These are phyloP conservation scores for Naganishia randhawae DNA, from an alignment of 768 basidiomycete species.

Conservation along the genomic window DNA sequence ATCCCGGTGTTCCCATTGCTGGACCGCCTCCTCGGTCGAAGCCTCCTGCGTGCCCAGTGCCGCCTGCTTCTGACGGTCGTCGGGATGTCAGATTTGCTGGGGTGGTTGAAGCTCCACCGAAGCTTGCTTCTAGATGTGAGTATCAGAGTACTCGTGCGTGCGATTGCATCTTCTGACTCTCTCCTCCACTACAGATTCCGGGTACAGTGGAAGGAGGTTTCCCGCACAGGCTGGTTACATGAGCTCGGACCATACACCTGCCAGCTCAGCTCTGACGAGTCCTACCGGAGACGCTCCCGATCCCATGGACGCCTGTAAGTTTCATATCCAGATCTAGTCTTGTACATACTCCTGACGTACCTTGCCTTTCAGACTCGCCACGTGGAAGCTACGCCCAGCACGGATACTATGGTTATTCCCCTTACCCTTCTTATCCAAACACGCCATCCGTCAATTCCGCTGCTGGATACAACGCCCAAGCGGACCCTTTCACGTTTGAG, in stretches of 20 bases:
- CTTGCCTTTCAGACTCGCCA: not conserved
- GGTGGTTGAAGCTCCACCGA: not conserved
- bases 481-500: conserved; percentile 19
- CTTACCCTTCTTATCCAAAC: conserved; percentile 13
- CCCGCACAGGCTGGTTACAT: not conserved
- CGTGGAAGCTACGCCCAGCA: not conserved
- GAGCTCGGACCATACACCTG: conserved; percentile 8
- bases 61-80: not conserved
- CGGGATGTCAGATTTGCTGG: conserved; percentile 13
- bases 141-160: not conserved
- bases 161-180: not conserved
- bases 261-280: conserved; percentile 4
- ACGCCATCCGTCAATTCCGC: conserved; percentile 6
- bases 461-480: conserved; percentile 17
- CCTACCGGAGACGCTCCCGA: not conserved
- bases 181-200: not conserved
- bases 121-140: conserved; percentile 9
- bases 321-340: not conserved
- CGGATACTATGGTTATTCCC: conserved; percentile 13
- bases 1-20: not conserved
- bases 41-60: not conserved
- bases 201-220: conserved; percentile 5
- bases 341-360: not conserved
- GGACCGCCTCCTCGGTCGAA: not conserved
- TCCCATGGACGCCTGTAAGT: conserved; percentile 14